Base-by-base conservation (phyloP, 768 basidiomycete species). In the Lactarius tabidus region DNA sequence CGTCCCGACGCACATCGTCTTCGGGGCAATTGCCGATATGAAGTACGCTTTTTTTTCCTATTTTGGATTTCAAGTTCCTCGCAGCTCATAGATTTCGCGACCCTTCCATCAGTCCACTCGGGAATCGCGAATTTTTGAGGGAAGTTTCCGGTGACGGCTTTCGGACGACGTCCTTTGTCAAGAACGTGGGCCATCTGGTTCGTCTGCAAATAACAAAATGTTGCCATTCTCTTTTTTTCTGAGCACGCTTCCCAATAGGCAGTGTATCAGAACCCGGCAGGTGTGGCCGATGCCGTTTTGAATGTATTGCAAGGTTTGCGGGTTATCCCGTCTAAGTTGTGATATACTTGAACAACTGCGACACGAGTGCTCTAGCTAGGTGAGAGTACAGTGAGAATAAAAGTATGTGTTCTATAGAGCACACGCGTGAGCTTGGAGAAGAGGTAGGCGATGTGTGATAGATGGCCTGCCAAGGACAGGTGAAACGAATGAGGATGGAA, bases 141-240 rank as follows among this genome's bases (percentile, higher is more conserved):
- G 20, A 60, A 41, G 31, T 39, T 28, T 45, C 62, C 15, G 45
- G 48, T 23, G 51, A 53, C 33, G 54, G 63, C 18, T 64, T 69
- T 14, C 56, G 28, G 67, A 55, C 62, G 8, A 63, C 56, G 17
- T 43, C 62, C n/a, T 14, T 59, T 14, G 68, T 61, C 9, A 59
- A 64, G n/a, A 63, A 62, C 28, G 62, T 59, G 2, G 68, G 68
- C 18, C 68, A 69, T 52, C 53, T 67, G 7, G 68, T 67, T 23
- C 36, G 66, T 67, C 29, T 58, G 3, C 23, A 17, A 4, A 35
- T 54, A 9, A 12, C 15, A 29, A 26, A 9, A 10, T n/a, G 20
- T n/a, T 26, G 9, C 29, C 8, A 17, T 55, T 36, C 26, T 35
- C 35, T n/a, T 38, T 26, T 38, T 7, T 36, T 28, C 45, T 63